Percentiles rank a stretch among this genome's conserved stretches.
Evolutionary conservation across 73 alveolate species (phyloP).

Genomic region (Tetrahymena elliotti): DNA sequence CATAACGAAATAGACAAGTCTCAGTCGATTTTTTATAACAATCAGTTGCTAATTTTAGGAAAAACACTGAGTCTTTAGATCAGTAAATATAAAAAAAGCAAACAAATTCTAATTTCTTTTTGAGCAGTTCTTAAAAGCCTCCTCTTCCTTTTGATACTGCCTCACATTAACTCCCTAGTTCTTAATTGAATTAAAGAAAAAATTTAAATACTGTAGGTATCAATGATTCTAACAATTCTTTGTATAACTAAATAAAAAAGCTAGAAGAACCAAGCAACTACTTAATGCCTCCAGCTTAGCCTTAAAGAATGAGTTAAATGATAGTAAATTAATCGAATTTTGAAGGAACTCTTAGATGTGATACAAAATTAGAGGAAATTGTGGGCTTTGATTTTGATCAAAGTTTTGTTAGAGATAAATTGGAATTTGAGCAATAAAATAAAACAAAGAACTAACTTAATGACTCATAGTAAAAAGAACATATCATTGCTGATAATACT

Average conservation of each 20-base stretch:
- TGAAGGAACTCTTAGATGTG: background rate
- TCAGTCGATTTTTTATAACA: background rate
- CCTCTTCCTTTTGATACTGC: background rate
- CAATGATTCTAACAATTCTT: background rate
- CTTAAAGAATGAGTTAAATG: background rate
- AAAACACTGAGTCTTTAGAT: background rate
- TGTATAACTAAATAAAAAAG: background rate
- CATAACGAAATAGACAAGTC: background rate
- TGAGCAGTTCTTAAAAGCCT: background rate
- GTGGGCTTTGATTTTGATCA: background rate
- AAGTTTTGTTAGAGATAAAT: background rate
- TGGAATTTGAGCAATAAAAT: background rate
- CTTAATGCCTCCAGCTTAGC: background rate
- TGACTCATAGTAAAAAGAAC: background rate
- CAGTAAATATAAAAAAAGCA: background rate
- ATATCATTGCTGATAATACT: background rate
- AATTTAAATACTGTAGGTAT: background rate
- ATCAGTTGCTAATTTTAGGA: background rate
- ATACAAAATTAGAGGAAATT: background rate
- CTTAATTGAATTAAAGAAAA: background rate
- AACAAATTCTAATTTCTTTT: background rate
- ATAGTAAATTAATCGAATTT: background rate
- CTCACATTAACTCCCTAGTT: background rate
- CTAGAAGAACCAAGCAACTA: background rate
- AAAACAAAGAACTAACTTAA: background rate